Evolutionary conservation across 2,329 filamentous ascomycete genomes (phyloP).

Genomic region (Karstenula rhodostoma): DNA sequence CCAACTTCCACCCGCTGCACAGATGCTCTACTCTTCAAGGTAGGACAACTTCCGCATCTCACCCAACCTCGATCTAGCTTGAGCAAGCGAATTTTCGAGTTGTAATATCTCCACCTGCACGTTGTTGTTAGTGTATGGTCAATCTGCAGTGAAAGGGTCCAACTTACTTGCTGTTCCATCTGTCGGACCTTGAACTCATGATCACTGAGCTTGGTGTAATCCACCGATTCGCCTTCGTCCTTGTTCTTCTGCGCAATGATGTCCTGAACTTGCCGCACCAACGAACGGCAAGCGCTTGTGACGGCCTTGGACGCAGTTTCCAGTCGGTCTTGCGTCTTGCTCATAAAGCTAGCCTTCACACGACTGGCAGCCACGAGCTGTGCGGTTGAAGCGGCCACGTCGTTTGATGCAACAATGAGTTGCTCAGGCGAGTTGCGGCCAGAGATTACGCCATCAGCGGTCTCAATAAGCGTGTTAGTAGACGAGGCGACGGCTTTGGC

Average conservation of each 20-base stretch:
- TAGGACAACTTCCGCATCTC: constrained; percentile 99
- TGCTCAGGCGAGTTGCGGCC: constrained; percentile 94
- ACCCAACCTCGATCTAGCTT: constrained; percentile 82
- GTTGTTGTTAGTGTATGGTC: constrained; percentile 22
- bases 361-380: constrained; percentile 94
- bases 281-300: constrained; percentile 81
- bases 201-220: constrained; percentile 86
- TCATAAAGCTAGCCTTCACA: constrained; percentile 98
- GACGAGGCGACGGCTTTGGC: constrained; percentile 94
- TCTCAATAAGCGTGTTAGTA: constrained; percentile 97
- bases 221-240: constrained; percentile 79
- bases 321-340: constrained; percentile 90
- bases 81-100: constrained; percentile 83
- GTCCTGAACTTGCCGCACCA: constrained; percentile 92
- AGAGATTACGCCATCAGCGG: constrained; percentile 92
- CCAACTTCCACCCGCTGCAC: neutral
- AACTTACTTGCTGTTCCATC: constrained; percentile 98
- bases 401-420: constrained; percentile 96
- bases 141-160: neutral
- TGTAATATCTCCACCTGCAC: constrained; percentile 92
- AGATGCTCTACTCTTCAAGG: constrained; percentile 52
- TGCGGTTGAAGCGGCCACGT: constrained; percentile 93
- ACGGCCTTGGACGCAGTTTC: constrained; percentile 94
- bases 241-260: constrained; percentile 89
- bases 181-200: constrained; percentile 99